Percentiles rank a stretch among this genome's conserved stretches.
Conservation (phyloP, 2,329 filamentous ascomycete genomes). For the Macrophomina pseudophaseolina region DNA sequence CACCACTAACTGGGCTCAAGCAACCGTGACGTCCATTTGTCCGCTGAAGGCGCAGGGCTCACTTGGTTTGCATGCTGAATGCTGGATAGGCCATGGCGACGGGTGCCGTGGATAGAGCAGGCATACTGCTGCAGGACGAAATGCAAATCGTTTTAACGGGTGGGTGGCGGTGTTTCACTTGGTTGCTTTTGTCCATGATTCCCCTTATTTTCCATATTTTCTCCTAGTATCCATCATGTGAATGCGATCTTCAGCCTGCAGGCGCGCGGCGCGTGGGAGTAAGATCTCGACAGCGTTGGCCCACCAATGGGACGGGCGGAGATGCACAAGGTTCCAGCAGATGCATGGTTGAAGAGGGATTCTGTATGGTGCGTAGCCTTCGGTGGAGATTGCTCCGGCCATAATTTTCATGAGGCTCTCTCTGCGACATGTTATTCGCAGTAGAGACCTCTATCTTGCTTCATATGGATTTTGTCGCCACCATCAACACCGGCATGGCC, state of each 20-base stretch:
- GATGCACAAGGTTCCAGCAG: not conserved
- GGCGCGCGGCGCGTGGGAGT: not conserved
- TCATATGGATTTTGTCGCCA: not conserved
- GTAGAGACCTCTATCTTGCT: too few relatives aligned
- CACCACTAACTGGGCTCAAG: not conserved
- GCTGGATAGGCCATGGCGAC: not conserved
- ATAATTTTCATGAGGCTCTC: too few relatives aligned
- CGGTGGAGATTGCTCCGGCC: not conserved
- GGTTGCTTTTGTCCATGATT: not conserved
- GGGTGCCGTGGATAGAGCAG: not conserved
- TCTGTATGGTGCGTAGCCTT: not conserved
- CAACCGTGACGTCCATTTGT: not conserved
- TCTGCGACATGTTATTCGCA: too few relatives aligned
- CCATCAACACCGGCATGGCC: not conserved
- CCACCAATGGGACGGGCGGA: not conserved
- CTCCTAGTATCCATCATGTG: not conserved
- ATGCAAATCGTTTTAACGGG: constrained; percentile 7
- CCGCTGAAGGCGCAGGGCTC: not conserved
- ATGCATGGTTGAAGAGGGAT: not conserved
- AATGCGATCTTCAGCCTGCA: not conserved
- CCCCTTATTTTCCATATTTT: not conserved
- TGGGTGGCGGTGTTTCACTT: not conserved
- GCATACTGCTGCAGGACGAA: not conserved
- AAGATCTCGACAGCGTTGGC: not conserved
- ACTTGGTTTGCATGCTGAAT: constrained; percentile 1